Evolutionary conservation across 2,329 filamentous ascomycete species (phyloP).

Genomic region (Alternaria longipes): DNA sequence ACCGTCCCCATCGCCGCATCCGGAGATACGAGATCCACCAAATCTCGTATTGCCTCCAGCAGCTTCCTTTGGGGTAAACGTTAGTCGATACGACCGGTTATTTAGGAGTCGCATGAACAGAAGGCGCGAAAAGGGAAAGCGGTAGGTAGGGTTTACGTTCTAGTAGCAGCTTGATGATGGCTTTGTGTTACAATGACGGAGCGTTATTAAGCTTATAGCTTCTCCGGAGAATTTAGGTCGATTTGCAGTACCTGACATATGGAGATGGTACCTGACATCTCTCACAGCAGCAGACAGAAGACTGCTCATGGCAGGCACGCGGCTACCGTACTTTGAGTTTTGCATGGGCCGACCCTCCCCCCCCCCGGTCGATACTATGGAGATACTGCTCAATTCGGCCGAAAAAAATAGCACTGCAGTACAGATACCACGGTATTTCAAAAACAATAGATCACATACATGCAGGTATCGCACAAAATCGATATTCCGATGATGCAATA

Average conservation of each 20-base stretch:
- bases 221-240: neutral
- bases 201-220: neutral
- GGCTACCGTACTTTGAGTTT: neutral
- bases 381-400: constrained; percentile 13
- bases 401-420: constrained; percentile 2
- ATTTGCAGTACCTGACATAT: neutral
- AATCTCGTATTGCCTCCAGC: constrained; percentile 6
- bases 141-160: neutral
- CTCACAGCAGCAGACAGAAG: neutral
- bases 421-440: neutral
- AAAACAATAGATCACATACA: neutral
- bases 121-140: neutral
- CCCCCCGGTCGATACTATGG: constrained; percentile 15
- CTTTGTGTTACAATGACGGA: neutral
- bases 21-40: constrained; percentile 3
- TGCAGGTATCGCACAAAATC: neutral
- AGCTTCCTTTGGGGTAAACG: neutral
- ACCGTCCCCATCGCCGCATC: constrained; percentile 5
- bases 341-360: neutral
- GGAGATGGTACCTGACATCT: neutral
- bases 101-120: neutral
- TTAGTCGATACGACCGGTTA: constrained; percentile 1
- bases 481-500: neutral
- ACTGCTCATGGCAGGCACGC: neutral
- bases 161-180: neutral